Evolutionary conservation across 192 early-diverging fungal species (phyloP).

Genomic region (Glomus cerebriforme): DNA sequence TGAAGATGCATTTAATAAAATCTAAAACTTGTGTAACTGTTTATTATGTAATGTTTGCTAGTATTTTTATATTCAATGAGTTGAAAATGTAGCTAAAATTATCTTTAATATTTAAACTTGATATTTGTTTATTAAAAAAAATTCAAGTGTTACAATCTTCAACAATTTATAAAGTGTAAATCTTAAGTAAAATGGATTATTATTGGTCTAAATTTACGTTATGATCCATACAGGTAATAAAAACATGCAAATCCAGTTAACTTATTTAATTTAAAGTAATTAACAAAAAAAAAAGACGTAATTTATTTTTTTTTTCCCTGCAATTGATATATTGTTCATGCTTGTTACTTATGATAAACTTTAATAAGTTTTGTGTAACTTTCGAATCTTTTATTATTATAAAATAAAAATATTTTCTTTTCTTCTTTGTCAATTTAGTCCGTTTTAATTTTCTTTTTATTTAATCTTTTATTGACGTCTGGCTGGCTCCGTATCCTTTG

Average conservation of each 20-base stretch:
- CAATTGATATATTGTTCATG: neutral
- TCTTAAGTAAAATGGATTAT: neutral
- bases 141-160: neutral
- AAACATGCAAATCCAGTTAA: neutral
- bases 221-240: neutral
- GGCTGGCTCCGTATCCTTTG: neutral
- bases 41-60: neutral
- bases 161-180: too few species aligned
- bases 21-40: neutral
- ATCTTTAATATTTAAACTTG: too few species aligned
- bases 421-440: neutral
- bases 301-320: neutral
- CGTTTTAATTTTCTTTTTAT: neutral
- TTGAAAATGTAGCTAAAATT: neutral
- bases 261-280: neutral
- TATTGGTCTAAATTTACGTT: neutral
- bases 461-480: neutral
- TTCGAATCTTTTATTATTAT: neutral
- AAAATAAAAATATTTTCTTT: neutral
- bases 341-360: too few species aligned
- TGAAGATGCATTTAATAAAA: neutral
- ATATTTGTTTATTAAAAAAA: too few species aligned
- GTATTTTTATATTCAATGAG: neutral
- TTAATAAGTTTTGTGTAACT: too few species aligned
- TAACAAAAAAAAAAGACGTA: neutral